Evolutionary conservation across 495 filamentous ascomycete species (phyloP).

Genomic region (Physcia stellaris): DNA sequence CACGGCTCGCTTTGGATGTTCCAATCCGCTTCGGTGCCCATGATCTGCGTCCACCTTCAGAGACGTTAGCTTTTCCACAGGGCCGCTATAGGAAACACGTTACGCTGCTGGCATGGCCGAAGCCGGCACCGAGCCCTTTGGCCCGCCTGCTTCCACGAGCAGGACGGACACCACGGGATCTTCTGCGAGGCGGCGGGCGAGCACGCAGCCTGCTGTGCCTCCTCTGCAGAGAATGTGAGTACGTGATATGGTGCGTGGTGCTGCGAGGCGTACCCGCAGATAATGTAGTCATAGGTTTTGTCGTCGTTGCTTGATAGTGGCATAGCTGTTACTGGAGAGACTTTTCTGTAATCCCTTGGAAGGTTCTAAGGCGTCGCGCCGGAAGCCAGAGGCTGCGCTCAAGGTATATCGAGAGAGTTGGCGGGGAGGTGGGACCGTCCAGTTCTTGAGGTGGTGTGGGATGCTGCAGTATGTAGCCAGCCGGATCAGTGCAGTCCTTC

Average conservation of each 20-base stretch:
- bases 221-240: neutral
- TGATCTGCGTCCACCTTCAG: no score
- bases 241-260: neutral
- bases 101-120: neutral
- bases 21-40: slow-evolving; percentile 33
- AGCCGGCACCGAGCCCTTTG: slow-evolving; percentile 19
- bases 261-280: slow-evolving; percentile 1
- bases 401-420: no score
- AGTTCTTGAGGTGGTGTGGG: no score
- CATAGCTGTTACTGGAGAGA: no score
- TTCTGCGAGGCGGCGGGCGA: slow-evolving; percentile 36
- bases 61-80: no score
- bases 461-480: no score
- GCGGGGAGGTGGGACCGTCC: no score
- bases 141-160: slow-evolving; percentile 31
- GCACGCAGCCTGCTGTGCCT: slow-evolving; percentile 33
- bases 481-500: no score
- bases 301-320: no score
- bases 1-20: slow-evolving; percentile 25
- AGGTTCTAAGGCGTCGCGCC: no score
- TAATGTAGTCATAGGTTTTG: slow-evolving; percentile 3
- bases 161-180: slow-evolving; percentile 31
- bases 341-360: no score
- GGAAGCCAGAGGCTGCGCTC: no score
- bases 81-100: neutral